A percentile compares a stretch with the other conserved stretches of the same genome.
These are phyloP conservation scores for Lantana camara DNA, from an alignment of 257 asterid species.

Conservation along the genomic window DNA sequence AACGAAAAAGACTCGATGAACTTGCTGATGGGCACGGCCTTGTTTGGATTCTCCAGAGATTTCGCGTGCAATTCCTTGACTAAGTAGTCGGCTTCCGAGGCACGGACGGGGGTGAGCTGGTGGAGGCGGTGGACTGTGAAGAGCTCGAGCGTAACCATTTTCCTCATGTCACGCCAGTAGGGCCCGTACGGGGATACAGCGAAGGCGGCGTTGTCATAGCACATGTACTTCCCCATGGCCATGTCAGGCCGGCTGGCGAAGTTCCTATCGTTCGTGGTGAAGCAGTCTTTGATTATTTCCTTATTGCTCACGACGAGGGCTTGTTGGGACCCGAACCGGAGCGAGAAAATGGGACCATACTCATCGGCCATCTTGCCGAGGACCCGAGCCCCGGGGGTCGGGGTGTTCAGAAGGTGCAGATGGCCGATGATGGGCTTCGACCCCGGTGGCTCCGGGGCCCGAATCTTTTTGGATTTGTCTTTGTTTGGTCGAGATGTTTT, in stretches of 20 bases:
- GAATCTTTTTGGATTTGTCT: background rate
- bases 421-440: slow-evolving; percentile 71
- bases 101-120: slow-evolving; percentile 42
- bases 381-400: slow-evolving; percentile 36
- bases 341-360: slow-evolving; percentile 57
- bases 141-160: slow-evolving; percentile 52
- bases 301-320: slow-evolving; percentile 56
- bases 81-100: slow-evolving; percentile 36
- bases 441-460: slow-evolving; percentile 48
- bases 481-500: background rate
- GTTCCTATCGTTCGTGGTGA: slow-evolving; percentile 50
- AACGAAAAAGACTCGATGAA: slow-evolving; percentile 47
- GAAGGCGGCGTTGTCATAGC: slow-evolving; percentile 39
- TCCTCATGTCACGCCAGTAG: slow-evolving; percentile 60
- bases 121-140: slow-evolving; percentile 42
- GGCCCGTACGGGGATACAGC: slow-evolving; percentile 53
- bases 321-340: slow-evolving; percentile 47
- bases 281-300: slow-evolving; percentile 53
- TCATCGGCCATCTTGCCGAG: slow-evolving; percentile 60
- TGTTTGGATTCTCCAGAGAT: background rate
- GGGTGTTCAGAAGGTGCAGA: slow-evolving; percentile 49
- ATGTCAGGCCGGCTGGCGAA: slow-evolving; percentile 48
- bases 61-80: slow-evolving; percentile 32
- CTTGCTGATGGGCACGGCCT: slow-evolving; percentile 24
- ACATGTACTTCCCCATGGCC: slow-evolving; percentile 39